Base-by-base conservation (phyloP, 1,284 basidiomycete species). In the Tilletia walkeri region DNA sequence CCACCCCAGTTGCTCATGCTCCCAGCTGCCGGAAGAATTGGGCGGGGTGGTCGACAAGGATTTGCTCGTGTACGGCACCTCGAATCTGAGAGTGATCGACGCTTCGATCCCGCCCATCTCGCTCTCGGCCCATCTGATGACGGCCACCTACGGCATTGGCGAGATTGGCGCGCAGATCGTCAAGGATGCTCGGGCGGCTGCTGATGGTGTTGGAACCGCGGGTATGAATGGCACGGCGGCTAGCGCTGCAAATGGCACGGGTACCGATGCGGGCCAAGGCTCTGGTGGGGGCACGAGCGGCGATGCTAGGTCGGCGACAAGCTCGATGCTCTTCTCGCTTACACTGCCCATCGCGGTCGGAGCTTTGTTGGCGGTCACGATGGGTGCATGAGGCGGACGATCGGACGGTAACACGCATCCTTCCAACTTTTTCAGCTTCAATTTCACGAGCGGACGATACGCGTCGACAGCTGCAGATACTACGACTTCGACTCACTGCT, bases 11-110 rank as follows among this genome's bases (percentile, higher is more conserved):
- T 88, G 87, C 72, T 87, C 89, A 24, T 88, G 87, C 74, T 86
- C 89, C 3, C 90, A 90, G 89, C 84, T 90, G 53, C 89, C 90
- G 3, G 84, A 85, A 73, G 84, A 84, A 47, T 81, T 86, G 70
- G 90, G 90, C 63, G 90, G 90, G 75, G 90, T 91, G 63, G 89
- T 91, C 61, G 88, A 89, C 81, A 84, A 88, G 24, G 85, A 88
- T 69, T 84, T 91, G 50, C 85, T 85, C 76, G 89, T 91, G 9
- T 89, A 90, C 82, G 90, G 90, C 45, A 86, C 87, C 4, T 79
- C 86, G 80, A 91, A 91, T 85, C 85, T 92, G 75, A 81, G 85
- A 54, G 83, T 86, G 16, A 79, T 84, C 56, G 85, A 86, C 69
- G 81, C 85, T 20, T 78, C 76, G 0, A 79, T 84, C 65, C 77